phyloP scores from a whole-genome alignment of 2,329 filamentous ascomycete genomes.

The Aquanectria penicillioides region DNA sequence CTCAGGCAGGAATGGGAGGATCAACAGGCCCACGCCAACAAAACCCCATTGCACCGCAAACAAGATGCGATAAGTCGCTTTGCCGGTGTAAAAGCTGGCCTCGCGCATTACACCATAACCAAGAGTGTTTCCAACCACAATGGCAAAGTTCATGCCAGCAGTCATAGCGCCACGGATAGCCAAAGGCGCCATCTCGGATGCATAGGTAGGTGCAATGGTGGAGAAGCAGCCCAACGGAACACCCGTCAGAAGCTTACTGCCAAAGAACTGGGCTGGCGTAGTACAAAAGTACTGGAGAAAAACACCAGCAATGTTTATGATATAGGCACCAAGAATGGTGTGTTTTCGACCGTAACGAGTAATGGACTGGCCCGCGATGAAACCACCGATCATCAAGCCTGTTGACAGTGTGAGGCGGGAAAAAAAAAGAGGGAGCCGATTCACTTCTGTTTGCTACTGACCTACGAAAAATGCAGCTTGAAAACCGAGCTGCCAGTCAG shows the following conservation, averaged over 20 bases:
- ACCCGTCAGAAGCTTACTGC: conserved; percentile 13
- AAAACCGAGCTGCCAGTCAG: conserved; percentile 18
- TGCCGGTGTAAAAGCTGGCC: conserved; percentile 37
- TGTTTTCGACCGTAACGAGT: conserved; percentile 3
- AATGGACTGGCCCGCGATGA: conserved; percentile 1
- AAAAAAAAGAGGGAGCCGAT: no score
- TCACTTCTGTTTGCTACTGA: no score
- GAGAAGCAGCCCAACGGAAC: conserved; percentile 31
- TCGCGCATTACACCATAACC: conserved; percentile 37
- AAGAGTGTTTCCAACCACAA: conserved; percentile 35
- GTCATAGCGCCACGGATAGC: conserved; percentile 36
- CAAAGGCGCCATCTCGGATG: conserved; percentile 37
- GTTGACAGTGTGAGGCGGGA: neutral
- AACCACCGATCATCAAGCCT: conserved; percentile 7
- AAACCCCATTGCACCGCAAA: conserved; percentile 48
- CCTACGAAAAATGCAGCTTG: neutral
- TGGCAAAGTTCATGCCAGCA: conserved; percentile 39
- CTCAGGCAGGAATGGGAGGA: conserved; percentile 47
- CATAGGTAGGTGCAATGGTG: conserved; percentile 35
- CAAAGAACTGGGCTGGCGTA: conserved; percentile 1
- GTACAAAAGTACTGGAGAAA: conserved; percentile 14
- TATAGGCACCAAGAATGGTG: neutral
- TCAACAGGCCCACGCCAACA: conserved; percentile 36
- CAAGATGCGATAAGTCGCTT: conserved; percentile 38
- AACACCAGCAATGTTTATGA: conserved; percentile 5